Percentiles rank a stretch among this genome's conserved stretches.
Conservation (phyloP, 2,329 filamentous ascomycete genomes). For the Phialocephala subalpina region DNA sequence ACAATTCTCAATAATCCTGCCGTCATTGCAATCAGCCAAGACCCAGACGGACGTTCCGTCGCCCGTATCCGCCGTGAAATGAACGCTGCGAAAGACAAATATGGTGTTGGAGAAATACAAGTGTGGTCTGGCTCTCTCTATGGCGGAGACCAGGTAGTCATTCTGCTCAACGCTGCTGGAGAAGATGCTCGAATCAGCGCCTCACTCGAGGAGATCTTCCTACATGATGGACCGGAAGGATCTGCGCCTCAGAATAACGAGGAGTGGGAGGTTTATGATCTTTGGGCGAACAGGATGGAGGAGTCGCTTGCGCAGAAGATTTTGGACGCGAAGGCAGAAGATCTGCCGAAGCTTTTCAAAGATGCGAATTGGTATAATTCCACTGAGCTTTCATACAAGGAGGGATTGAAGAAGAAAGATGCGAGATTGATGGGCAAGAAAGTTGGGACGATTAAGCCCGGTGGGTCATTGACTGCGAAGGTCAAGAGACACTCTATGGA, state of each 20-base stretch:
- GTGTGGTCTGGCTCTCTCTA: slow-evolving; percentile 56
- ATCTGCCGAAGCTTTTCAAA: slow-evolving; percentile 22
- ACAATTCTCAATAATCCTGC: slow-evolving; percentile 36
- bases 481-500: slow-evolving; percentile 55
- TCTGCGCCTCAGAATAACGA: slow-evolving; percentile 49
- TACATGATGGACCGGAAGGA: slow-evolving; percentile 51
- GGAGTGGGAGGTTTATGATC: slow-evolving; percentile 59
- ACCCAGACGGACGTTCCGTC: slow-evolving; percentile 29
- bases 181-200: slow-evolving; percentile 52
- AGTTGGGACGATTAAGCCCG: slow-evolving; percentile 49
- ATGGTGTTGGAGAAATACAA: slow-evolving; percentile 54
- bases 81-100: slow-evolving; percentile 47
- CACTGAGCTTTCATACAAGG: slow-evolving; percentile 52
- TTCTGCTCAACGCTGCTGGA: slow-evolving; percentile 56
- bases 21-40: slow-evolving; percentile 33
- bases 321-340: slow-evolving; percentile 10
- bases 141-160: slow-evolving; percentile 50
- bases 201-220: slow-evolving; percentile 58
- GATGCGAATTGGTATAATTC: slow-evolving; percentile 51
- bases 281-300: slow-evolving; percentile 61
- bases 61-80: slow-evolving; percentile 45
- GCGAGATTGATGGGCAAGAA: slow-evolving; percentile 56
- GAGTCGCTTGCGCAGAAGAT: slow-evolving; percentile 48
- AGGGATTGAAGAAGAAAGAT: slow-evolving; percentile 51
- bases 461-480: slow-evolving; percentile 47